A percentile compares a stretch with the other conserved stretches of the same genome.
Conservation (phyloP, 2,329 filamentous ascomycete species). For the Colletotrichum tofieldiae region DNA sequence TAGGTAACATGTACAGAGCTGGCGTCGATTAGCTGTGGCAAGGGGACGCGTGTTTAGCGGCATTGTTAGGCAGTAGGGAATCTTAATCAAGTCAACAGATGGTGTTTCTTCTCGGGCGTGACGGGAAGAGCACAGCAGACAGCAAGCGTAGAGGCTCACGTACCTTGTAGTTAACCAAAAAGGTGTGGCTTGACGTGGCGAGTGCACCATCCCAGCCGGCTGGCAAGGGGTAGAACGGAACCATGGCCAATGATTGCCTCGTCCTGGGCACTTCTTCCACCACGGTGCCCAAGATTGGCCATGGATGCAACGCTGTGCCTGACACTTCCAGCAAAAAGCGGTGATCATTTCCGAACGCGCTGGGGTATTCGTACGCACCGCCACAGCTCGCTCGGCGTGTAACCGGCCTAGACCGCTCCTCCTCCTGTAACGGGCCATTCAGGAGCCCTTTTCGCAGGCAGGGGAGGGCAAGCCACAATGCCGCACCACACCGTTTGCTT, state of each 20-base stretch:
- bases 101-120: neutral
- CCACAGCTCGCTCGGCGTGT: slow-evolving; percentile 21
- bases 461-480: slow-evolving; percentile 29
- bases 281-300: slow-evolving; percentile 1
- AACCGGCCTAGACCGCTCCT: slow-evolving; percentile 28
- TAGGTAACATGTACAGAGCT: slow-evolving; percentile 9
- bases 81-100: neutral
- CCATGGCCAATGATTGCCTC: slow-evolving; percentile 23
- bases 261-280: slow-evolving; percentile 16
- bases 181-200: slow-evolving; percentile 40
- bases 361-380: slow-evolving; percentile 37
- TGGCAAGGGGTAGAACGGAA: slow-evolving; percentile 3
- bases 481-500: neutral
- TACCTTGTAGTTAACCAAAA: neutral
- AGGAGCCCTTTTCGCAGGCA: neutral
- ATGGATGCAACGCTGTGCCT: slow-evolving; percentile 37
- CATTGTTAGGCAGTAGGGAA: slow-evolving; percentile 14
- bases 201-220: slow-evolving; percentile 15
- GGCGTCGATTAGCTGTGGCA: slow-evolving; percentile 33
- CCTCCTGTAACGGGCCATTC: slow-evolving; percentile 11
- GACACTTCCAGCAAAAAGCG: slow-evolving; percentile 28
- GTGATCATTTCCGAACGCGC: slow-evolving; percentile 39
- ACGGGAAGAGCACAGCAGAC: neutral
- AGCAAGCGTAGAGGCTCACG: neutral
- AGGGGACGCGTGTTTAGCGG: slow-evolving; percentile 28